phyloP scores from a whole-genome alignment of 1,139 yeast genomes.

The Kluyveromyces marxianus region DNA sequence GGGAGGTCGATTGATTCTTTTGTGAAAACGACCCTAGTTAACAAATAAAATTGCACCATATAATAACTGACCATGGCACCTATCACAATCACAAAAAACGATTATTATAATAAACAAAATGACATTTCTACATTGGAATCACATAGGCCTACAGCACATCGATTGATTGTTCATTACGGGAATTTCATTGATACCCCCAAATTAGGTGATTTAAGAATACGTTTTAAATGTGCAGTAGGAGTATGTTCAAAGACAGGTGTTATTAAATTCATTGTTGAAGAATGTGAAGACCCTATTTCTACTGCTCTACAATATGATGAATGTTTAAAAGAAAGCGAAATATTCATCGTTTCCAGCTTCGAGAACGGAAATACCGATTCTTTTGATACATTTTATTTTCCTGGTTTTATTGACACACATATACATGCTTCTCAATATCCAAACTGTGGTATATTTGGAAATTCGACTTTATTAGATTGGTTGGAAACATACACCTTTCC shows the following conservation, averaged over 20 bases:
- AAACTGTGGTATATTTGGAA: conserved; percentile 86
- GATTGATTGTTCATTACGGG: conserved; percentile 37
- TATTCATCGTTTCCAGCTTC: conserved; percentile 18
- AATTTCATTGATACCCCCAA: conserved; percentile 50
- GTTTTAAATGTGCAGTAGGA: conserved; percentile 45
- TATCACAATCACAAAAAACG: too few species aligned
- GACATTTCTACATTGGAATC: too few species aligned
- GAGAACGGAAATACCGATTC: background rate
- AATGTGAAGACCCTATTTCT: conserved; percentile 18
- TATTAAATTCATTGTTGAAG: conserved; percentile 19
- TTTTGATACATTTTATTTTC: conserved; percentile 53
- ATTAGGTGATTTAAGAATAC: conserved; percentile 41
- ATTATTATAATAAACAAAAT: too few species aligned
- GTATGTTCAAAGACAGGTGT: conserved; percentile 33
- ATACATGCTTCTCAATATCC: conserved; percentile 97
- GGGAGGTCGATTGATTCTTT: too few species aligned
- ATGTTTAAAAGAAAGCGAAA: conserved; percentile 9
- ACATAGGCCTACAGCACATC: background rate
- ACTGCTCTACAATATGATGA: conserved; percentile 19
- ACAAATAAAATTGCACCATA: too few species aligned
- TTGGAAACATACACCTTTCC: conserved; percentile 82
- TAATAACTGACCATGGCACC: too few species aligned
- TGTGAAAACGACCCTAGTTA: too few species aligned
- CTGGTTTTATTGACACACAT: conserved; percentile 93
- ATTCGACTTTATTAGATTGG: conserved; percentile 84